Conservation (phyloP, 139 green algal genomes). For the Diplosphaera chodatii region DNA sequence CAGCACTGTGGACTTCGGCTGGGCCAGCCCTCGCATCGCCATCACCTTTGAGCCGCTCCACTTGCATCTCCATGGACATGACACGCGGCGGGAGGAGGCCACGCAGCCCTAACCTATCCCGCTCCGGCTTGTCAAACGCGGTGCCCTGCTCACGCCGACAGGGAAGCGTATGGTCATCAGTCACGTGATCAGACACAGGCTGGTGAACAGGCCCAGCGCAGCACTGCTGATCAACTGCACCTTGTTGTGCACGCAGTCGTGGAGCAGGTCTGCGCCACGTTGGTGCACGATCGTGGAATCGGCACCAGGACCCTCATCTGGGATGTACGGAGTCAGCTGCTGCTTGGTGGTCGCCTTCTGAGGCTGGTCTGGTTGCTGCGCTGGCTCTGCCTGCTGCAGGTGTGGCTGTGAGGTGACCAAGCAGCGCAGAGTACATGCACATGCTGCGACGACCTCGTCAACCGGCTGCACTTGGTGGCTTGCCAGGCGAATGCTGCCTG, state of each 20-base stretch:
- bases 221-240: conserved; percentile 4
- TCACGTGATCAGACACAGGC: too few relatives aligned
- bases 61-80: conserved; percentile 49
- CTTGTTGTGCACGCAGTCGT: conserved; percentile 69
- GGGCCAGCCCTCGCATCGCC: too few relatives aligned
- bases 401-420: too few relatives aligned
- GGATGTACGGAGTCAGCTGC: not conserved
- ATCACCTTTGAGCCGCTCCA: conserved; percentile 41
- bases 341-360: not conserved
- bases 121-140: conserved; percentile 67
- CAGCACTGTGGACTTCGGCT: too few relatives aligned
- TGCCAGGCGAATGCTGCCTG: too few relatives aligned
- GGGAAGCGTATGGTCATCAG: too few relatives aligned
- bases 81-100: conserved; percentile 77
- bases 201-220: too few relatives aligned
- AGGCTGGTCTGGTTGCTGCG: too few relatives aligned
- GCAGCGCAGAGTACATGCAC: too few relatives aligned
- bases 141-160: conserved; percentile 82
- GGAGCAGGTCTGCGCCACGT: conserved; percentile 44
- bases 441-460: too few relatives aligned
- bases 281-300: conserved; percentile 17
- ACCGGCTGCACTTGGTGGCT: too few relatives aligned
- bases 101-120: conserved; percentile 79
- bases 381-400: too few relatives aligned
- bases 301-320: not conserved